Base-by-base conservation (phyloP, 2,329 filamentous ascomycete species). In the Paecilomyces fulvus region DNA sequence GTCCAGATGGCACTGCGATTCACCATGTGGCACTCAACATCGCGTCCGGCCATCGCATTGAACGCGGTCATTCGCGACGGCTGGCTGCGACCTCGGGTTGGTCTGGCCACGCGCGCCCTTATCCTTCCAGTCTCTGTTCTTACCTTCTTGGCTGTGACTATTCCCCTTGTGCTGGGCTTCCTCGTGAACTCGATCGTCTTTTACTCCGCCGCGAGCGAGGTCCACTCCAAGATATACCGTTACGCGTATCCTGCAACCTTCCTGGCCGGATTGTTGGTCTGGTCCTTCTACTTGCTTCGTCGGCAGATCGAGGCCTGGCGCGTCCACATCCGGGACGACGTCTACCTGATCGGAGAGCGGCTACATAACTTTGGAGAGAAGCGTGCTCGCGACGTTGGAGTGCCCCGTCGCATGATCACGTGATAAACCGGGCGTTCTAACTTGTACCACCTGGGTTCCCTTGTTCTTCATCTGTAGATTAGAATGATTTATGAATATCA, bases 321-420 rank as follows among this genome's bases (percentile, higher is more conserved):
- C 64, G 80, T 85, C 56, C 83, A 87, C 57, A 90, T 99, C 51
- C 80, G 90, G 43, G 95, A 99, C 70, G 95, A 99, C 73, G 92
- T 95, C 0, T 99, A 99, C 70, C 77, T 99, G 49, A 94, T 97
- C 67, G 94, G 94, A 1, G 92, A 99, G 75, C 79, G 92, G 58
- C 74, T 99, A 66, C 95, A 99, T 75, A 99, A 99, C 71, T 95
- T 96, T 73, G 89, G 90, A 2, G 86, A 88, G 68, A 74, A 72
- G 56, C 67, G 69, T 54, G 69, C 70, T 21, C 67, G 65, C 52
- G 72, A 75, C 60, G 70, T 74, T 10, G 71, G 71, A 28, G 67
- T 71, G 4, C 63, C 71, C 50, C 66, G 68, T 54, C 67, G 69
- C 37, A 67, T 75, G 57, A 73, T 73, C 51, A 74, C 71, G 3